Evolutionary conservation across 495 filamentous ascomycete genomes (phyloP).

Genomic region (Tuber calosporum): DNA sequence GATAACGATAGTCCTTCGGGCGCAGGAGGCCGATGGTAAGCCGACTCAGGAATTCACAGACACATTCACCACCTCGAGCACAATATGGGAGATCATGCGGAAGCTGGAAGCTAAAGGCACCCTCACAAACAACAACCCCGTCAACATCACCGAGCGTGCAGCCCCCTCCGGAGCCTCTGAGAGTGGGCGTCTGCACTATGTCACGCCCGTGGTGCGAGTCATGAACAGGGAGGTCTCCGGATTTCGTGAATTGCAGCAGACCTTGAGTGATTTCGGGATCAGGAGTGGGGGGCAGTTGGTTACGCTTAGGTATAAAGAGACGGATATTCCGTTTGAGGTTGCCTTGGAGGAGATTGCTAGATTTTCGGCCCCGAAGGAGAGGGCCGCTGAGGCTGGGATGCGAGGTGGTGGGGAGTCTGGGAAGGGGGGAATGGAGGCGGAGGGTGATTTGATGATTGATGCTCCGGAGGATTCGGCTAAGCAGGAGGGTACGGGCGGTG

Average conservation of each 20-base stretch:
- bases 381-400: constrained; percentile 21
- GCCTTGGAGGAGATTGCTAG: constrained; percentile 72
- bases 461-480: not conserved
- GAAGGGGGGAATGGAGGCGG: constrained; percentile 14
- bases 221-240: constrained; percentile 67
- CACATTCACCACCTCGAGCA: constrained; percentile 75
- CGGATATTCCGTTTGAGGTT: constrained; percentile 70
- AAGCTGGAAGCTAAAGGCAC: constrained; percentile 69
- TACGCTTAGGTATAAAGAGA: constrained; percentile 64
- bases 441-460: constrained; percentile 18
- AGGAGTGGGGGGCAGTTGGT: constrained; percentile 75
- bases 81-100: constrained; percentile 78
- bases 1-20: constrained; percentile 75
- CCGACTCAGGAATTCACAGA: constrained; percentile 61
- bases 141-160: constrained; percentile 75
- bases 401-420: constrained; percentile 9
- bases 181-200: constrained; percentile 70
- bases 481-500: not conserved
- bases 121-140: constrained; percentile 41
- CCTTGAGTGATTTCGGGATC: constrained; percentile 75
- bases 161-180: constrained; percentile 53
- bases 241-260: constrained; percentile 78
- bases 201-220: constrained; percentile 74
- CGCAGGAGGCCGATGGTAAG: constrained; percentile 55
- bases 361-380: constrained; percentile 54